Base-by-base conservation (phyloP, 306 rosid genomes). In the Lotus japonicus region DNA sequence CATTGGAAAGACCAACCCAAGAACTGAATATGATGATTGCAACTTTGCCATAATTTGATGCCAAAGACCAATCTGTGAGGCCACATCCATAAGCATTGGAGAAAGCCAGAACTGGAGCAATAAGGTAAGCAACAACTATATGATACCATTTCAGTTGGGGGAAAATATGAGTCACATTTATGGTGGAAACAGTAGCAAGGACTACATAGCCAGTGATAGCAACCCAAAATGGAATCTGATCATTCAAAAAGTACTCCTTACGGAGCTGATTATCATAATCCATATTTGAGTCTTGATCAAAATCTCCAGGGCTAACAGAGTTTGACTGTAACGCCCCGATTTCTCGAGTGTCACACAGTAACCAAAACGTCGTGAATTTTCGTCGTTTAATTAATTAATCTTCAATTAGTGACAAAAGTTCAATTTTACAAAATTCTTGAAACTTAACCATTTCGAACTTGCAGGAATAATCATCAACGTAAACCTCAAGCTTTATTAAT, bases 31-130 rank as follows among this genome's bases (percentile, higher is more conserved):
- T 74, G 1, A 90, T 76, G 16, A 90, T 87, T 52, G 91, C 86
- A 52, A 90, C 63, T 73, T 90, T 90, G 11, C 91, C 95, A n/a
- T 87, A 90, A 65, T 80, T 85, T 16, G 95, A 87, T 61, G 95
- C 89, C 2, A 90, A 84, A 44, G 96, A 90, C 91, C 95, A 87
- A 31, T 90, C 91, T 0, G 89, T 90, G 52, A 90, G 96, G 7
- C 96, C 91, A 52, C 82, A 63, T 2, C 95, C 95, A 62, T 90
- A 90, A 59, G 96, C 83, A 58, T 89, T 89, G 73, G 91, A 87
- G 66, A 89, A 89, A 58, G 91, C 96, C 28, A 87, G 52, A 44
- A 87, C 39, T 3, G 91, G 96, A 18, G 94, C 94, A 35, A 85
- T 74, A 2, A 61, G 10, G 68, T 85, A 89, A 19, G 88, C 82